Conservation (phyloP, 2,329 filamentous ascomycete genomes). For the Fusarium lyarnte region DNA sequence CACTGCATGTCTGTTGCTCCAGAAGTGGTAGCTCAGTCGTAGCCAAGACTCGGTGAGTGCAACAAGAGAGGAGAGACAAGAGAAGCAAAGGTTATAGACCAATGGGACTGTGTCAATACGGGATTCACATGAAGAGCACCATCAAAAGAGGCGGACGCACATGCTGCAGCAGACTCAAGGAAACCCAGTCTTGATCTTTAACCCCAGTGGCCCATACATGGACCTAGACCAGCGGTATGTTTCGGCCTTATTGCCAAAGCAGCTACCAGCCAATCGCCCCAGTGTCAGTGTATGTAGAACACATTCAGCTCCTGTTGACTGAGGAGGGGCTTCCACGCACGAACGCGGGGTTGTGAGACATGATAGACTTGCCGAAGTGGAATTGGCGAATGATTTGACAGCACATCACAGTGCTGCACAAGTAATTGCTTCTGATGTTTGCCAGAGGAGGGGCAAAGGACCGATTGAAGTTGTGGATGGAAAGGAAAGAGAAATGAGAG, state of each 20-base stretch:
- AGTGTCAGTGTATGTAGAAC: not conserved
- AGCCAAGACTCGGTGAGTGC: not conserved
- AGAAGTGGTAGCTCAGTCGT: not conserved
- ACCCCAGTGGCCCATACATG: not conserved
- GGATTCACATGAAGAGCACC: no score
- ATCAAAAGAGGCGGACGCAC: no score
- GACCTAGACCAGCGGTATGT: not conserved
- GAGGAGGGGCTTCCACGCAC: not conserved
- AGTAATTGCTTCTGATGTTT: not conserved
- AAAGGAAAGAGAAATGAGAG: not conserved
- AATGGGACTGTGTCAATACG: rapidly evolving
- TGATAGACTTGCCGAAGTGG: not conserved
- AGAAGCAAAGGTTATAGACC: no score
- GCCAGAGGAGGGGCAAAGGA: not conserved
- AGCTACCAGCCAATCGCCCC: not conserved
- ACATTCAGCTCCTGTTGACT: not conserved
- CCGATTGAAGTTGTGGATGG: not conserved
- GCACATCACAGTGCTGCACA: not conserved
- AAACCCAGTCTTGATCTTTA: not conserved
- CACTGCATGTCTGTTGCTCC: not conserved
- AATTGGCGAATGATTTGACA: not conserved
- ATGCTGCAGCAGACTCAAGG: not conserved
- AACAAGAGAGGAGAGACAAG: not conserved
- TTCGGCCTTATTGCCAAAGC: rapidly evolving
- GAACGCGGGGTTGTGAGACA: not conserved